Evolutionary conservation across 345 rosid species (phyloP), one percentile per base, ranked within the genome.

Genomic region (Arabis hirsuta): DNA sequence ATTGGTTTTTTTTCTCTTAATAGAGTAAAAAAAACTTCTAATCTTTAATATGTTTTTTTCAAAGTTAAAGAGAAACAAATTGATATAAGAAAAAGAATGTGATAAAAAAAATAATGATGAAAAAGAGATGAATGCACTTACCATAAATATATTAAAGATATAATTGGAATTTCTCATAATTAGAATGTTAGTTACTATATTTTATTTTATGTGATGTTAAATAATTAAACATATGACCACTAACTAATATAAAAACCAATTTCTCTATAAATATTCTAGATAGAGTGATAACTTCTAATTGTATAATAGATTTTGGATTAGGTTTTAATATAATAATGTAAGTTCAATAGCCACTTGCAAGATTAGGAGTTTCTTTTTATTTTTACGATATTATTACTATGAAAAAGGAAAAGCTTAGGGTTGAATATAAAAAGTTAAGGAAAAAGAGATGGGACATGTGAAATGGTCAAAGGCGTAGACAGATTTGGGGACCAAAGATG

Each of bases 401-500:
- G 24, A 52, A 45, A 16, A 9, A 24, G 11, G 34, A 39, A 52
- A 55, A 46, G 57, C 16, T 14, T 36, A 16, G 66, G 36, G 72
- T 57, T 12, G 64, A 27, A 19, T 39, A 57, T 24, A 47, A 73
- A 64, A 22, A 73, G 51, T 2, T 38, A 46, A 16, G 64, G 64
- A 9, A 62, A 63, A 55, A 57, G 10, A 63, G 70, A 55, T 73
- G 58, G 51, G 52, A 48, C 66, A 58, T 27, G 65, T 48, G 43
- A 73, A 65, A 57, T 47, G 19, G 72, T 65, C 77, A 73, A 73
- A 56, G 45, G 52, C 39, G 42, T 27, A 19, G 27, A 65, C 56
- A n/a, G 43, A 36, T 73, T 19, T 55, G 43, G 36, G 73, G 65
- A 64, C 71, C 77, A 56, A 73, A 47, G 65, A 9, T 65, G 72